phyloP scores from a whole-genome alignment of 176 grass and related monocot genomes.

The Avena atlantica region DNA sequence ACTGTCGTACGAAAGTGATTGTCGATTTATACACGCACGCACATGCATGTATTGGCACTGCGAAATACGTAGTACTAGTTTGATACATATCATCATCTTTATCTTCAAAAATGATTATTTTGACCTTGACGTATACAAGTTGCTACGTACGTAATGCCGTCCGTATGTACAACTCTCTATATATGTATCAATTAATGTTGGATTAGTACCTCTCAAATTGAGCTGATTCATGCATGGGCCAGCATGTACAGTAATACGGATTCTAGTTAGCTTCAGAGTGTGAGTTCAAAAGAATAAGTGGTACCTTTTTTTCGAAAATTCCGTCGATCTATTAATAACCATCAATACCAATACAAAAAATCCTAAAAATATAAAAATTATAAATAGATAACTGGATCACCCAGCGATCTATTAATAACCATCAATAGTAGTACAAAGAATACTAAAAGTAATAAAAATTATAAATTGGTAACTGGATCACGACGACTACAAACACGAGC shows the following conservation, averaged over 20 bases:
- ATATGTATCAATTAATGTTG: neutral
- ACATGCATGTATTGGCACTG: neutral
- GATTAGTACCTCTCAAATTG: neutral
- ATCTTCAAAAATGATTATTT: conserved; percentile 4
- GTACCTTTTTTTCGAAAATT: no score
- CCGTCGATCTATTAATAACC: no score
- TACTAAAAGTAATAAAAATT: no score
- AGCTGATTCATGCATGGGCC: conserved; percentile 11
- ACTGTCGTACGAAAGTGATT: conserved; percentile 22
- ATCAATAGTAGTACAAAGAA: no score
- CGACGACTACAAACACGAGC: no score
- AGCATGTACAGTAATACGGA: neutral
- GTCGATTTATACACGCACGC: neutral
- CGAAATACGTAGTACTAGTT: neutral
- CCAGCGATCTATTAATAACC: no score
- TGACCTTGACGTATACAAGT: neutral
- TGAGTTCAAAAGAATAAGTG: neutral
- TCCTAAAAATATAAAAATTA: no score
- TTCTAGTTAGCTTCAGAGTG: neutral
- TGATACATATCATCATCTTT: neutral
- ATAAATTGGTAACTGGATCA: no score
- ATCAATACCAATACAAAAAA: no score
- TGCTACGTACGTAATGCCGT: neutral
- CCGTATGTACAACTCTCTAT: neutral
- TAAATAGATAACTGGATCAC: no score